Evolutionary conservation across 164 flowering plant species (phyloP), one percentile per base, ranked within the genome.

Genomic region (Echeveria elegans): DNA sequence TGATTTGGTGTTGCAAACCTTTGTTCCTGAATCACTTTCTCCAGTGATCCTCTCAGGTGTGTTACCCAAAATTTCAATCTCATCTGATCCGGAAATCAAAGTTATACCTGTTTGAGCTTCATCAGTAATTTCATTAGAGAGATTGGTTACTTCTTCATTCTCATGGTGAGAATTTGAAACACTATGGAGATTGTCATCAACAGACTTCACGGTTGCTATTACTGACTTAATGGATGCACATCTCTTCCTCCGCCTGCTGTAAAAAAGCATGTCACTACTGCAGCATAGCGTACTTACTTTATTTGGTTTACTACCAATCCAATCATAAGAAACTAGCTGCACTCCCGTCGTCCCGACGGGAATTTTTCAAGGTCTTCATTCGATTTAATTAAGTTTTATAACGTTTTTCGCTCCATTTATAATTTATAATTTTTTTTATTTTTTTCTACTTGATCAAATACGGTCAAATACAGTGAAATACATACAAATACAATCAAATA

Each of bases 271-370:
- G 28, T 56, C 31, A 11, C 61, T 28, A 32, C 19, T 84, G 40
- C 68, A 64, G 56, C 79, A 80, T 72, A 78, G 74, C 21, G 77
- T 81, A 14, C 81, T 84, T 59, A 79, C 85, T 72, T 79, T 82
- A 61, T 82, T 86, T 71, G 77, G 83, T 67, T 86, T 85, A 64
- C 69, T 74, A 41, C 81, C 87, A 79, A 69, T 82, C 96, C 94
- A 94, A 34, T 89, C 90, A 81, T 78, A 89, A 64, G 71, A 63
- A 18, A n/a, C n/a, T n/a, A n/a, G n/a, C n/a, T n/a, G n/a, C n/a
- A n/a, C n/a, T n/a, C n/a, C n/a, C n/a, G n/a, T n/a, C n/a, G n/a
- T n/a, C n/a, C n/a, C n/a, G n/a, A n/a, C n/a, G n/a, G n/a, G n/a
- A n/a, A n/a, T n/a, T n/a, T n/a, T n/a, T n/a, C n/a, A n/a, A n/a